These are phyloP conservation scores for Alternaria sp. DNA, from an alignment of 2,329 filamentous ascomycete species.

Conservation along the genomic window DNA sequence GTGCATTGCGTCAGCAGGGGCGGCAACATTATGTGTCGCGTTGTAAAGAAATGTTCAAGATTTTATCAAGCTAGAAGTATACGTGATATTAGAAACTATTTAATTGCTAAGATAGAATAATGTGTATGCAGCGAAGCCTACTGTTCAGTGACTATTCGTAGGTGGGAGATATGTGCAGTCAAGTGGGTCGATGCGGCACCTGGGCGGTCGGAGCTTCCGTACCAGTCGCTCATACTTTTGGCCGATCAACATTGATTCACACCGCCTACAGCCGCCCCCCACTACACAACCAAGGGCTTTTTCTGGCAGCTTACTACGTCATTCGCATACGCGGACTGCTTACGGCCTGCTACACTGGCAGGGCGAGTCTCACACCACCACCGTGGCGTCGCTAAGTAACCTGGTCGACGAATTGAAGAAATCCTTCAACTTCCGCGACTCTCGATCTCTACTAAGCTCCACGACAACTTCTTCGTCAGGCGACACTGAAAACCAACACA, in stretches of 20 bases:
- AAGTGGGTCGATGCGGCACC: conserved; percentile 5
- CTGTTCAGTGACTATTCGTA: no score
- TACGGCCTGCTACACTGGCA: conserved; percentile 22
- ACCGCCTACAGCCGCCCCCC: conserved; percentile 20
- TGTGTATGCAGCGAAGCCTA: no score
- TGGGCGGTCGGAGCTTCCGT: conserved; percentile 13
- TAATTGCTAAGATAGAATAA: no score
- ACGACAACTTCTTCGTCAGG: conserved; percentile 17
- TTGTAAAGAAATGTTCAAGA: no score
- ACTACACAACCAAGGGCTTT: conserved; percentile 24
- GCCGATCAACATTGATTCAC: conserved; percentile 14
- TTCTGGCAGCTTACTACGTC: conserved; percentile 25
- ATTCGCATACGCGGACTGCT: conserved; percentile 17
- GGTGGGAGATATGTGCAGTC: not conserved
- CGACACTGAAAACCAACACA: conserved; percentile 14
- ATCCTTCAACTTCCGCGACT: conserved; percentile 43
- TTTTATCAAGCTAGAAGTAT: no score
- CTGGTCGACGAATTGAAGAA: conserved; percentile 46
- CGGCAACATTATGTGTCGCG: no score
- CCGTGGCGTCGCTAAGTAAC: conserved; percentile 45
- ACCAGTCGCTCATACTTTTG: conserved; percentile 25
- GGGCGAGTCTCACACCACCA: conserved; percentile 26
- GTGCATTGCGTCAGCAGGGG: not conserved
- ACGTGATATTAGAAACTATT: no score
- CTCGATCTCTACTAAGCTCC: conserved; percentile 37